phyloP scores from a whole-genome alignment of 495 filamentous ascomycete genomes.

The Aspergillus leporis region DNA sequence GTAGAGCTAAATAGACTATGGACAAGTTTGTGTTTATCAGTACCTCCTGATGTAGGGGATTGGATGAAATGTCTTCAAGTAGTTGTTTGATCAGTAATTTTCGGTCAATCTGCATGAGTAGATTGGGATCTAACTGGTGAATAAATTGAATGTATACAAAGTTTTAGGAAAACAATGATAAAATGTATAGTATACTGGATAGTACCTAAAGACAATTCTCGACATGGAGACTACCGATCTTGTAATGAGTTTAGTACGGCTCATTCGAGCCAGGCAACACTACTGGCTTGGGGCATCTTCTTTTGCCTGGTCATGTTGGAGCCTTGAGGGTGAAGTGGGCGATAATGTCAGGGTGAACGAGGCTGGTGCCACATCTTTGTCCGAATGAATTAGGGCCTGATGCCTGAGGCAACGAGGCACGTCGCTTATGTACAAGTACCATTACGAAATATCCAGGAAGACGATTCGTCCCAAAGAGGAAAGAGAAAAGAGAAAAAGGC shows the following conservation, averaged over 20 bases:
- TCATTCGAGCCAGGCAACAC: background rate
- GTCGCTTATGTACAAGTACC: background rate
- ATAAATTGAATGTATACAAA: background rate
- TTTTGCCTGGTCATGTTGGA: background rate
- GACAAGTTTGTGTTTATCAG: background rate
- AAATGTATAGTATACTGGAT: background rate
- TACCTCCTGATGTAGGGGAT: background rate
- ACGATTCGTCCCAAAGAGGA: conserved; percentile 6
- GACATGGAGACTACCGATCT: no score
- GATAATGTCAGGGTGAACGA: conserved; percentile 12
- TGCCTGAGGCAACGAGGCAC: conserved; percentile 29
- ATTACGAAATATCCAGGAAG: background rate
- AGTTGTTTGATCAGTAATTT: background rate
- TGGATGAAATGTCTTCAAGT: background rate
- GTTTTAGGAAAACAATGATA: background rate
- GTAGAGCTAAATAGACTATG: background rate
- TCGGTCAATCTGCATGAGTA: background rate
- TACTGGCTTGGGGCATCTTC: conserved; percentile 7
- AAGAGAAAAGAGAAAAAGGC: background rate
- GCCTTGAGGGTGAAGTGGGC: conserved; percentile 14
- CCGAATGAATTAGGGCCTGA: background rate
- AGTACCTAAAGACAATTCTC: background rate
- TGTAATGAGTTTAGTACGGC: background rate
- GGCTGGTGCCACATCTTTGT: conserved; percentile 9
- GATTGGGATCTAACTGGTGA: background rate